phyloP scores from a whole-genome alignment of 2,329 filamentous ascomycete species.

The Celoporthe dispersa region DNA sequence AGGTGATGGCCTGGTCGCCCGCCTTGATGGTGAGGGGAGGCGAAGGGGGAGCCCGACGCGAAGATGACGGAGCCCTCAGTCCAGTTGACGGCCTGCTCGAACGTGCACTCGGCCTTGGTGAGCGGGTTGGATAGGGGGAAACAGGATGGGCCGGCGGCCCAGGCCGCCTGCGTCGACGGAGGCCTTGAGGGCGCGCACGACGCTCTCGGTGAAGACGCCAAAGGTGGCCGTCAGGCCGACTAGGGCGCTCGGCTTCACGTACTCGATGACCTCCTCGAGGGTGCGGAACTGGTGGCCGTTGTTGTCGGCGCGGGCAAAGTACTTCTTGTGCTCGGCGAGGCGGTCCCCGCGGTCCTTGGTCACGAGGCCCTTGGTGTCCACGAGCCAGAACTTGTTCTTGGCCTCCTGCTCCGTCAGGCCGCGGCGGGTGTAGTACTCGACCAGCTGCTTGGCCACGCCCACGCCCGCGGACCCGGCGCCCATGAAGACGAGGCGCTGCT shows the following conservation, averaged over 20 bases:
- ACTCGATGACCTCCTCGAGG: slow-evolving; percentile 89
- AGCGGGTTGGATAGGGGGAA: slow-evolving; percentile 97
- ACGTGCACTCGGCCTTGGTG: slow-evolving; percentile 96
- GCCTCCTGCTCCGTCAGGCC: slow-evolving; percentile 88
- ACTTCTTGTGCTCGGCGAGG: slow-evolving; percentile 86
- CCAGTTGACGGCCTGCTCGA: slow-evolving; percentile 88
- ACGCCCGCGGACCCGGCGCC: slow-evolving; percentile 95
- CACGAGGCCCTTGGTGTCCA: slow-evolving; percentile 95
- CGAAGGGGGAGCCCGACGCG: slow-evolving; percentile 93
- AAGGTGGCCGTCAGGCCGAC: slow-evolving; percentile 94
- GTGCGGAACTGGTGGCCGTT: slow-evolving; percentile 73
- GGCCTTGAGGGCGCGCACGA: slow-evolving; percentile 72
- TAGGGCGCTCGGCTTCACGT: slow-evolving; percentile 92
- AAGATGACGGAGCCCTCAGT: slow-evolving; percentile 93
- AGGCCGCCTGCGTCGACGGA: slow-evolving; percentile 66
- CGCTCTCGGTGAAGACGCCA: slow-evolving; percentile 88
- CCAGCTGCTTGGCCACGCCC: slow-evolving; percentile 96
- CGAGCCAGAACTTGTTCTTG: slow-evolving; percentile 91
- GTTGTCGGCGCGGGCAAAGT: slow-evolving; percentile 69
- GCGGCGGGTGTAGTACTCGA: slow-evolving; percentile 93
- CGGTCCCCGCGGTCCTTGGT: slow-evolving; percentile 91
- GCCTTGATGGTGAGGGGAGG: slow-evolving; percentile 69
- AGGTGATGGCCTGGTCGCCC: slow-evolving; percentile 63
- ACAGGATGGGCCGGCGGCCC: slow-evolving; percentile 85
- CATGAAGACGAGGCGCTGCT: slow-evolving; percentile 95